Base-by-base conservation (phyloP, 2,329 filamentous ascomycete genomes). In the Huntiella moniliformis region DNA sequence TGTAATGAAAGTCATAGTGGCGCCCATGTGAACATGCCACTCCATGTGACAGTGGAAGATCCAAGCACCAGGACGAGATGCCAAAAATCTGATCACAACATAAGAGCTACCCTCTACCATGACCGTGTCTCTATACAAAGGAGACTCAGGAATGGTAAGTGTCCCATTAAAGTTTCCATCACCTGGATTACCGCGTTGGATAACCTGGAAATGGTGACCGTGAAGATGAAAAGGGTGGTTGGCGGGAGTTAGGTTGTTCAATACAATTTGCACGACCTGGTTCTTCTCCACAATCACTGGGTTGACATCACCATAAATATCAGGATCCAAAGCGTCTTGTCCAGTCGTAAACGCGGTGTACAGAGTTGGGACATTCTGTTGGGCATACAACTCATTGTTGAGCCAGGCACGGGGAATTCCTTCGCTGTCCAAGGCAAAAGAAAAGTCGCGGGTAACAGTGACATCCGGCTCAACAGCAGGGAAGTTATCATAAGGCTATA, bases 291-390 rank as follows among this genome's bases (percentile, higher is more conserved):
- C 56, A 28, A 67, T 53, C 51, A 63, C 64, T 4, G 66, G 61
- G 50, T 62, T 59, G 39, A 68, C 58, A 35, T 56, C 57, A 16
- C 66, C 67, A 48, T 69, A 69, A 4, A 67, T 57, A 2, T 48
- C 32, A 0, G 62, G 56, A 51, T 69, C 56, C 4, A 57, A 60
- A 54, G 67, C 67, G 54, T 60, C 52, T 1, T 58, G 53, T 4
- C 70, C 70, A 1, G 71, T 62, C 0, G 74, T 74, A 3, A 81
- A 66, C n/a, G 70, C 79, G 3, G 77, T 77, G 65, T 83, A 86
- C 4, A 87, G 63, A 0, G 77, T 74, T 0, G 81, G 81, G 0
- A 84, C 79, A 54, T 75, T 72, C 44, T 79, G 79, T 5, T 57
- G 51, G n/a, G 79, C 68, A 55, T 82, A 85, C 5, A 77, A 77